These are phyloP conservation scores for Acer saccharum DNA, from an alignment of 345 rosid species.

Conservation along the genomic window DNA sequence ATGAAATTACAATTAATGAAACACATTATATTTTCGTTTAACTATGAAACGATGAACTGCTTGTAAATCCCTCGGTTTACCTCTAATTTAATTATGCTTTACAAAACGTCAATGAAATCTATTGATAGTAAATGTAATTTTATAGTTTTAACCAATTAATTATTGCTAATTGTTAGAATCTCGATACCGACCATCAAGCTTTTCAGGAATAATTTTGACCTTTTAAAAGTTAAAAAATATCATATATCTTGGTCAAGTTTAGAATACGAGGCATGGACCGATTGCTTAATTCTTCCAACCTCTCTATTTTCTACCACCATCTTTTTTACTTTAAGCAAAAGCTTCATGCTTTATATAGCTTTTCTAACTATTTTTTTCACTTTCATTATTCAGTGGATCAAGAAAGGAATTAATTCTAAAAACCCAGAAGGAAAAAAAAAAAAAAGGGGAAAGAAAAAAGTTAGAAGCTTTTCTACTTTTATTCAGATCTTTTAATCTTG, in stretches of 20 bases:
- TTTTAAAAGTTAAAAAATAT: constrained; percentile 6
- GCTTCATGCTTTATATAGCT: constrained; percentile 22
- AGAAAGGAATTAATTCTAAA: not conserved
- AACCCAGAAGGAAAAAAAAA: not conserved
- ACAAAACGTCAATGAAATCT: not conserved
- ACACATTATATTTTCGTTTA: too few relatives aligned
- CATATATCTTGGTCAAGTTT: constrained; percentile 1
- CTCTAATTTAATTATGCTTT: too few relatives aligned
- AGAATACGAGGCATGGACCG: constrained; percentile 4
- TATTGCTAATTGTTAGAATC: not conserved
- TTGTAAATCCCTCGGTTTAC: too few relatives aligned
- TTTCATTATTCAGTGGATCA: constrained; percentile 2
- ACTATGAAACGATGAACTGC: too few relatives aligned
- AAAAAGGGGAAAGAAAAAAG: constrained; percentile 18
- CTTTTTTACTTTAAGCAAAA: constrained; percentile 26
- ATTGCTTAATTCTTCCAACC: not conserved
- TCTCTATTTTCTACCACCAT: constrained; percentile 5
- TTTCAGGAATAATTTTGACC: constrained; percentile 18
- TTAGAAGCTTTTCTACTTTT: not conserved
- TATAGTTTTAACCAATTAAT: not conserved
- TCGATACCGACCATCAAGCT: not conserved
- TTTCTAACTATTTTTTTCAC: constrained; percentile 3
- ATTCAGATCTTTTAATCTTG: constrained; percentile 12
- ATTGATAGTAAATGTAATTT: too few relatives aligned
- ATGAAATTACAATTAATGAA: too few relatives aligned